Base-by-base conservation (phyloP, 1,284 basidiomycete species). In the Rhodotorula sp. region DNA sequence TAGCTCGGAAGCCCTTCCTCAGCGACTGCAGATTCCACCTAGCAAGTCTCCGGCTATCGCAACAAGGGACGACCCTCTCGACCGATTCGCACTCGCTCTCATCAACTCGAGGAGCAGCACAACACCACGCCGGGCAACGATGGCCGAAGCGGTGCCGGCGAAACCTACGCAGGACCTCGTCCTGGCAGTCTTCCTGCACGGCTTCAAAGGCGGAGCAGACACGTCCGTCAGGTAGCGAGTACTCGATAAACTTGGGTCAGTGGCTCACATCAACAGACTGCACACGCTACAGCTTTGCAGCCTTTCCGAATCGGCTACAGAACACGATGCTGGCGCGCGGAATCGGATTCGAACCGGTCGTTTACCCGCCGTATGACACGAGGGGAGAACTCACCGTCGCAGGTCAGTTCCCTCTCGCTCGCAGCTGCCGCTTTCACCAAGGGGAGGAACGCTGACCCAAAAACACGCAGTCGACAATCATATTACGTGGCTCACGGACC, bases 121-220 rank as follows among this genome's bases (percentile, higher is more conserved):
- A 10, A 42, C 2, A 12, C 37, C 2, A 42, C 37, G 2, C 37
- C 37, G 10, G 33, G 37, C 44, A 24, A 45, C 6, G 26, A 42
- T 42, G 37, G 37, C 37, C 10, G 37, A 42, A 0, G 37, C 37
- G 37, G 37, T 55, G 61, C 8, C 26, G 1, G 2, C 54, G 5
- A 26, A 29, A 15, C 24, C 37, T 1, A 53, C 66, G 8, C 42
- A 33, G 0, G 72, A 74, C 42, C 64, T 74, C 6, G 46, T 74
- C 20, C 17, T 74, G 3, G 57, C 33, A 24, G 61, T 73, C 18
- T 73, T 71, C 24, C 37, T 75, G n/a, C 74, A 75, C 60, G 74
- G 74, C 22, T 75, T 75, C 71, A 75, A 75, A 37, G 74, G 74
- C 22, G 74, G 74, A 22, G 64, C 49, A 37, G 67, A 73, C 61